A percentile compares a stretch with the other conserved stretches of the same genome.
phyloP scores from a whole-genome alignment of 345 rosid genomes.

The Citrus reticulata region DNA sequence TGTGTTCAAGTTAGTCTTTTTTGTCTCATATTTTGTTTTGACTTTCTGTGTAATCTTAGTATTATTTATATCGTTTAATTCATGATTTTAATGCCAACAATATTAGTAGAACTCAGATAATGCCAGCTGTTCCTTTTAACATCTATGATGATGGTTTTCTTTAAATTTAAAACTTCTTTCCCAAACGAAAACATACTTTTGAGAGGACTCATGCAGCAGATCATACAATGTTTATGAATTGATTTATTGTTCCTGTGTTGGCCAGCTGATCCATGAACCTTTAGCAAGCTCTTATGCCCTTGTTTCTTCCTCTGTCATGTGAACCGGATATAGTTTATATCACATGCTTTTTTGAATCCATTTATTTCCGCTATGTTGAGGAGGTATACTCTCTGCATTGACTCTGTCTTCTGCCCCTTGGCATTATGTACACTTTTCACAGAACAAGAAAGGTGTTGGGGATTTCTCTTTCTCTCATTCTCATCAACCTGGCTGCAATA shows the following conservation, averaged over 20 bases:
- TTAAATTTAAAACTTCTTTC: neutral
- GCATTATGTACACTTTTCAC: constrained; percentile 26
- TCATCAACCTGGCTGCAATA: constrained; percentile 87
- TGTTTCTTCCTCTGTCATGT: neutral
- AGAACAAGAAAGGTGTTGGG: constrained; percentile 81
- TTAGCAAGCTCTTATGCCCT: neutral
- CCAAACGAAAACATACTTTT: neutral
- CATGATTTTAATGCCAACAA: neutral
- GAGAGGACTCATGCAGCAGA: neutral
- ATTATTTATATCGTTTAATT: neutral
- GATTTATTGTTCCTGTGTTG: neutral
- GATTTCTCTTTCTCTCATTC: constrained; percentile 73
- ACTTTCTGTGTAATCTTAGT: neutral
- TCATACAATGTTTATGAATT: neutral
- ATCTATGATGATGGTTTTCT: too few relatives aligned
- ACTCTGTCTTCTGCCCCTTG: constrained; percentile 10
- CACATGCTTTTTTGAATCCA: neutral
- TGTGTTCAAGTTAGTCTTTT: neutral
- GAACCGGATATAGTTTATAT: neutral
- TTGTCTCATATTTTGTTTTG: neutral
- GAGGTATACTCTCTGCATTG: constrained; percentile 10
- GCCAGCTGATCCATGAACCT: neutral
- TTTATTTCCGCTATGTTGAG: neutral
- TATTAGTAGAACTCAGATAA: neutral
- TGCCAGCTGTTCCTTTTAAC: neutral